Conservation (phyloP, 2,329 filamentous ascomycete species). For the Scleromitrula shiraiana region DNA sequence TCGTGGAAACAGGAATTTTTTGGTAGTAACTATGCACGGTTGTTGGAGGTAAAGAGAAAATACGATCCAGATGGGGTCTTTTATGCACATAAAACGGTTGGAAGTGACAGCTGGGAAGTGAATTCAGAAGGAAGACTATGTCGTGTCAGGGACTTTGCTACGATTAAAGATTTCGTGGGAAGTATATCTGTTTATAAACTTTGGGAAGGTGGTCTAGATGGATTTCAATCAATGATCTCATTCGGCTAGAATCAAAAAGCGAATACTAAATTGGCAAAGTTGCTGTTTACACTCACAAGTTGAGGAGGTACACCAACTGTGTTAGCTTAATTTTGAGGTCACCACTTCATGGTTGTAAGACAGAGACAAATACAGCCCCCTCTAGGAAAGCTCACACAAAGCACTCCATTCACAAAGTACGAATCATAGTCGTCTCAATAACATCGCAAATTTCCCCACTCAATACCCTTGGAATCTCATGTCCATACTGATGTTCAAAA, state of each 20-base stretch:
- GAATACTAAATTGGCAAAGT: background rate
- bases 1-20: constrained; percentile 35
- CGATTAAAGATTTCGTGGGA: background rate
- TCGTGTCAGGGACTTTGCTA: background rate
- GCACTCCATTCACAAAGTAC: background rate
- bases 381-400: background rate
- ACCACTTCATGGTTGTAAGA: background rate
- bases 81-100: constrained; percentile 39
- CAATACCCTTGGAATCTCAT: background rate
- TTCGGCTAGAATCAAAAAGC: background rate
- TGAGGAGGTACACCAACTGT: background rate
- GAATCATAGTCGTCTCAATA: background rate
- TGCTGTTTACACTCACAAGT: background rate
- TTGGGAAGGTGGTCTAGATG: background rate
- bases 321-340: background rate
- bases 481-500: background rate
- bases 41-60: constrained; percentile 39
- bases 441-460: background rate
- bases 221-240: background rate
- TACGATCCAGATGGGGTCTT: constrained; percentile 40
- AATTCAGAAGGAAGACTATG: constrained; percentile 36
- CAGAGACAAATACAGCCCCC: too few species aligned
- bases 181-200: background rate
- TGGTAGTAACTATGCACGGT: constrained; percentile 36
- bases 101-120: constrained; percentile 40